Evolutionary conservation across 208 protist genomes (phyloP), one percentile per base, ranked within the genome.

Genomic region (Wallacemonas rigidus): DNA sequence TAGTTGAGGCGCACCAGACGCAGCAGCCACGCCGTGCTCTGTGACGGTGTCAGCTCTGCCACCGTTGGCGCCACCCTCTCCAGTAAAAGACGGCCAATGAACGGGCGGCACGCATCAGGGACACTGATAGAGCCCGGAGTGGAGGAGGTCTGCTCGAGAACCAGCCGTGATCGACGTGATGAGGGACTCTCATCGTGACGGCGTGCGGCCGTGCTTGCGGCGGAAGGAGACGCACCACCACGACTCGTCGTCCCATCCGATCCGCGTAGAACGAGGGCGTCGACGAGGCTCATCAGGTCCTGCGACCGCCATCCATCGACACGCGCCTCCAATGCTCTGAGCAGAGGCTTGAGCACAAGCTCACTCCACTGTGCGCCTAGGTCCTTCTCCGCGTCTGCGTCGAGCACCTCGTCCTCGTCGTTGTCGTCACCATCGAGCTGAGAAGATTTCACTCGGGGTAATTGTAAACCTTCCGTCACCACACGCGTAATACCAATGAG

Each of bases 11-110:
- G 2, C 8, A 82, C 71, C 35, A 91, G 65, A 3, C 86, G 86
- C 70, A 74, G 40, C 43, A 84, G 58, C 86, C 86, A 91, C 54
- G 86, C 86, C 17, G 76, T 75, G 8, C 83, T 74, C 76, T 88
- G 86, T 39, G 82, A 81, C 7, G 78, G 47, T 1, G 86, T 84
- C 1, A 91, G 75, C 39, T 48, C 48, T 17, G 76, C 56, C 2
- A 81, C 68, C 35, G 75, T 54, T 5, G 36, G 48, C 38, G 69
- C 62, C 1, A 71, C 58, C 2, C 60, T 43, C 14, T 60, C 51
- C 5, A 88, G 48, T 39, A 86, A 2, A 43, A 79, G 53, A 36
- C 26, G 35, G 50, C 64, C 64, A 39, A 82, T 36, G 35, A 82
- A 65, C 12, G 68, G 41, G 26, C 78, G 68, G 58, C 74, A 77